Base-by-base conservation (phyloP, 2,329 filamentous ascomycete species). In the Sphaerulina populicola region DNA sequence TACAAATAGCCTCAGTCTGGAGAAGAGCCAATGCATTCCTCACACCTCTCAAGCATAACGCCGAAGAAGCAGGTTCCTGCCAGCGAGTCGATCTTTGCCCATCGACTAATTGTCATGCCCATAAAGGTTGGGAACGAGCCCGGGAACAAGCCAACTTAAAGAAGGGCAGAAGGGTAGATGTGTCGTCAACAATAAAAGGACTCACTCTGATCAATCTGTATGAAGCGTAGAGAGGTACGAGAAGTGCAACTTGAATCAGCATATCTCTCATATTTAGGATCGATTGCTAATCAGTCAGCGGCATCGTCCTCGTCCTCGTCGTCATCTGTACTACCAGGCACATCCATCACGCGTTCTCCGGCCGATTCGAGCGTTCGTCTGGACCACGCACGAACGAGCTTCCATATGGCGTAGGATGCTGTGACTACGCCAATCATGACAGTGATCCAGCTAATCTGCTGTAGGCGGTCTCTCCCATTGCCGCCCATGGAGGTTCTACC, bases 81-180 rank as follows among this genome's bases (percentile, higher is more conserved):
- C 40, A 53, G 65, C 64, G 60, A 60, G 62, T 77, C 62, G 60
- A 78, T 95, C 77, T 95, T 77, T 87, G 89, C 89, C 94, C 85
- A 83, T 81, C 86, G 89, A 95, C 89, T 93, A 83, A 90, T 93
- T 83, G 85, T 82, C 87, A 89, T 81, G 80, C 82, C 83, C 91
- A 79, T 79, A 85, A 78, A 49, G 31, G 31, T 35, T 36, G 46
- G 46, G 31, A 43, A 43, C 39, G 41, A 43, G 39, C 39, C 46
- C 46, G 30, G 77, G 75, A 76, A 81, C 79, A 79, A 89, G 88
- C 80, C 87, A 94, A 93, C 89, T 95, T 86, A 95, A 94, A 85
- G 86, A 86, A 85, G 86, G 91, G 88, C 88, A 52, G 40, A 46
- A 35, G 21, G n/a, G 23, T 4, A 27, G 23, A 27, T 27, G 38